Percentiles rank a stretch among this genome's conserved stretches.
Conservation (phyloP, 495 filamentous ascomycete genomes). For the Lasiosphaeria ovina region DNA sequence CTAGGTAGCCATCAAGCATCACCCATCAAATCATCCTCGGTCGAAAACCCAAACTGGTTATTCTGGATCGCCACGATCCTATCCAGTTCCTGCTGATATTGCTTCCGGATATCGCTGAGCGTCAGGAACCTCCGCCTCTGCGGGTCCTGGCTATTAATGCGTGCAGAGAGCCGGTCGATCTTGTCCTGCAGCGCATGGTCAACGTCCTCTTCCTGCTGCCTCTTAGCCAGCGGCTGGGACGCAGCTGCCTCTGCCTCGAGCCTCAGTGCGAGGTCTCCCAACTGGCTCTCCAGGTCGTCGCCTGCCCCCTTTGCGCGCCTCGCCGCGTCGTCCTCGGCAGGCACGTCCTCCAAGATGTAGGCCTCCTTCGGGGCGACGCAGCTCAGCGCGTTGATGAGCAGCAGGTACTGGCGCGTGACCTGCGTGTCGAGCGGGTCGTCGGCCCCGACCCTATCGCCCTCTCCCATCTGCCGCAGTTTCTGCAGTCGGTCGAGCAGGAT, state of each 20-base stretch:
- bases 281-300: constrained; percentile 26
- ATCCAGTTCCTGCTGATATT: constrained; percentile 86
- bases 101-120: constrained; percentile 75
- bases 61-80: constrained; percentile 61
- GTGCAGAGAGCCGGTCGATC: constrained; percentile 21
- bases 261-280: constrained; percentile 23
- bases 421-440: constrained; percentile 54
- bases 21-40: constrained; percentile 51
- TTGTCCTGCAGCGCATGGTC: constrained; percentile 22
- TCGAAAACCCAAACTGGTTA: constrained; percentile 54
- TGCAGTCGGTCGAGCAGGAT: constrained; percentile 63
- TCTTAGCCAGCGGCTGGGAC: constrained; percentile 8
- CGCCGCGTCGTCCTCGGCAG: constrained; percentile 13
- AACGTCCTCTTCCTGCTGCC: constrained; percentile 29
- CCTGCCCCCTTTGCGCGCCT: constrained; percentile 11
- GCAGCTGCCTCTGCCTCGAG: constrained; percentile 16
- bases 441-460: constrained; percentile 47
- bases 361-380: constrained; percentile 81
- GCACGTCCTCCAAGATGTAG: constrained; percentile 58
- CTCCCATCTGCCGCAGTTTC: constrained; percentile 47
- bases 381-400: constrained; percentile 82
- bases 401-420: constrained; percentile 69
- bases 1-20: neutral
- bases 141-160: constrained; percentile 11
- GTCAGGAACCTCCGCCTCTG: constrained; percentile 65